phyloP scores from a whole-genome alignment of 805 yeast species.

The Cyberlindnera subsufficiens region DNA sequence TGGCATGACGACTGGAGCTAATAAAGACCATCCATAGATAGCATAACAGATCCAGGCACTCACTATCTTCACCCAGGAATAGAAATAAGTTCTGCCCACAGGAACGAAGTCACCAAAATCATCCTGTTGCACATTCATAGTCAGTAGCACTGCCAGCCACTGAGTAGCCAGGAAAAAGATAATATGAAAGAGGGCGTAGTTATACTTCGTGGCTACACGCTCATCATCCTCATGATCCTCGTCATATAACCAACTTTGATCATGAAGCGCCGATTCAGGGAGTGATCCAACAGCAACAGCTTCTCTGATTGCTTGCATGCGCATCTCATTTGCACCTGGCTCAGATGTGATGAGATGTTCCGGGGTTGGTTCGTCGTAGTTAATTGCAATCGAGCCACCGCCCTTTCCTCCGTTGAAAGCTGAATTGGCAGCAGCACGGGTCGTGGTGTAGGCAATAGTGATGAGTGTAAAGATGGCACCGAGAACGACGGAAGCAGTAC shows the following conservation, averaged over 20 bases:
- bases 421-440: conserved; percentile 88
- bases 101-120: conserved; percentile 88
- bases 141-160: conserved; percentile 89
- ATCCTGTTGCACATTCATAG: conserved; percentile 84
- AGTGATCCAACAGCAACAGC: conserved; percentile 96
- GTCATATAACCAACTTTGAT: conserved; percentile 53
- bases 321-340: conserved; percentile 65
- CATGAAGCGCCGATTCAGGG: conserved; percentile 86
- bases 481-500: conserved; percentile 78
- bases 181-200: conserved; percentile 81
- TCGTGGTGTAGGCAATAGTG: conserved; percentile 95
- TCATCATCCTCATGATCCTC: conserved; percentile 51
- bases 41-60: conserved; percentile 89
- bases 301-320: conserved; percentile 82
- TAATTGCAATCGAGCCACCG: conserved; percentile 30
- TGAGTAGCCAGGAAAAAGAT: conserved; percentile 94
- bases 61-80: conserved; percentile 89
- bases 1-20: conserved; percentile 88
- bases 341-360: conserved; percentile 35
- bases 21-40: conserved; percentile 82
- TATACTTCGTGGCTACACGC: conserved; percentile 61
- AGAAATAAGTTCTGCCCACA: conserved; percentile 93
- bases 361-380: conserved; percentile 23
- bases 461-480: conserved; percentile 93
- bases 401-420: conserved; percentile 45